A percentile compares a stretch with the other conserved stretches of the same genome.
Conservation (phyloP, 2,329 filamentous ascomycete genomes). For the Epichloe festucae region DNA sequence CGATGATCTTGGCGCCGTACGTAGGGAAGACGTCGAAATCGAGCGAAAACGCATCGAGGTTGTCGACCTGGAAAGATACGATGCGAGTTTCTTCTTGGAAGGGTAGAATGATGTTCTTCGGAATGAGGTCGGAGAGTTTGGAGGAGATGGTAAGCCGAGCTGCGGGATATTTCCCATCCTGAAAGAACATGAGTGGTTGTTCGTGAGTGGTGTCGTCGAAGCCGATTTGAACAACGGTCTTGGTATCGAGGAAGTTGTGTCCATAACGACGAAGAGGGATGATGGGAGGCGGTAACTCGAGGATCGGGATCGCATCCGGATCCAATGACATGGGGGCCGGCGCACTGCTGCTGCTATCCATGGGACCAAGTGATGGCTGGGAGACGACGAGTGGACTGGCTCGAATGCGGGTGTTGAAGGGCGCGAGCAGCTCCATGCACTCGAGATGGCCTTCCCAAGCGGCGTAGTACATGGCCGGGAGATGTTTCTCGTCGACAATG, state of each 20-base stretch:
- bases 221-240: slow-evolving; percentile 85
- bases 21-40: slow-evolving; percentile 98
- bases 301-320: slow-evolving; percentile 76
- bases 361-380: slow-evolving; percentile 29
- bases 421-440: slow-evolving; percentile 79
- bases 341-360: slow-evolving; percentile 35
- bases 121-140: slow-evolving; percentile 89
- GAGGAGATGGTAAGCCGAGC: slow-evolving; percentile 92
- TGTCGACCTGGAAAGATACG: slow-evolving; percentile 93
- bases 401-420: slow-evolving; percentile 33
- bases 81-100: slow-evolving; percentile 92
- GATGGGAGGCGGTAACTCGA: slow-evolving; percentile 88
- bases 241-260: slow-evolving; percentile 96
- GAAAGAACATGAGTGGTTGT: slow-evolving; percentile 82
- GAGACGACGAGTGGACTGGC: slow-evolving; percentile 31
- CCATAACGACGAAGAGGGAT: slow-evolving; percentile 90
- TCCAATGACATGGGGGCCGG: slow-evolving; percentile 57
- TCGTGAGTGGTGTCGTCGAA: slow-evolving; percentile 67
- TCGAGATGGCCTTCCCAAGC: slow-evolving; percentile 94
- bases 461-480: slow-evolving; percentile 95
- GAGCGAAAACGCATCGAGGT: slow-evolving; percentile 79
- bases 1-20: slow-evolving; percentile 94
- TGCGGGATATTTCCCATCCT: slow-evolving; percentile 91
- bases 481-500: slow-evolving; percentile 78
- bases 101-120: slow-evolving; percentile 86